A percentile compares a stretch with the other conserved stretches of the same genome.
Conservation (phyloP, 306 rosid species). For the Prunus campanulata region DNA sequence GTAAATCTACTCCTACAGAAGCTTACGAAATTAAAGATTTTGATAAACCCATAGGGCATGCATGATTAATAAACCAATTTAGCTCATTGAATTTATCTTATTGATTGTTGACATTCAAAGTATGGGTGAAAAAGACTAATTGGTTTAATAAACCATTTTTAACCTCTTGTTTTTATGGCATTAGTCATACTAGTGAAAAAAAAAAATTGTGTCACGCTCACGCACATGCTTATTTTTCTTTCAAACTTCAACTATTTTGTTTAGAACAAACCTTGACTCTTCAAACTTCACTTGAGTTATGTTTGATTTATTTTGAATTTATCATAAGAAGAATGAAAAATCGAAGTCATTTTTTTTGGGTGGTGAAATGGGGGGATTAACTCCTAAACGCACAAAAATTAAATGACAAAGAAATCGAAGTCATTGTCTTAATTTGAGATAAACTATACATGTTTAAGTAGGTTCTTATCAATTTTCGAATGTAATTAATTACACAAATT, state of each 20-base stretch:
- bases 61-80: too few species aligned
- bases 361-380: too few species aligned
- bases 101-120: too few species aligned
- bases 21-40: too few species aligned
- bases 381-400: too few species aligned
- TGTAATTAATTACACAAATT: not conserved
- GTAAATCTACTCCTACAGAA: too few species aligned
- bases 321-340: not conserved
- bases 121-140: not conserved
- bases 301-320: not conserved
- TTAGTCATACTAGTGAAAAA: too few species aligned
- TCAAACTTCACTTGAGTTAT: not conserved
- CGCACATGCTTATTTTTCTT: too few species aligned
- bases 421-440: not conserved
- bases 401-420: not conserved
- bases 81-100: too few species aligned
- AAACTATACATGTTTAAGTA: too few species aligned
- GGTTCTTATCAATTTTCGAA: not conserved
- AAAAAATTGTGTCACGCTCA: not conserved
- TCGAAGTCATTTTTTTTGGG: too few species aligned
- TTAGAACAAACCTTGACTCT: not conserved
- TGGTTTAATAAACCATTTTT: not conserved
- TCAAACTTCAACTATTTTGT: not conserved
- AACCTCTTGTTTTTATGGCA: too few species aligned
- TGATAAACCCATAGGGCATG: not conserved